phyloP scores from a whole-genome alignment of 176 grass and related monocot genomes.

The Paspalum vaginatum region DNA sequence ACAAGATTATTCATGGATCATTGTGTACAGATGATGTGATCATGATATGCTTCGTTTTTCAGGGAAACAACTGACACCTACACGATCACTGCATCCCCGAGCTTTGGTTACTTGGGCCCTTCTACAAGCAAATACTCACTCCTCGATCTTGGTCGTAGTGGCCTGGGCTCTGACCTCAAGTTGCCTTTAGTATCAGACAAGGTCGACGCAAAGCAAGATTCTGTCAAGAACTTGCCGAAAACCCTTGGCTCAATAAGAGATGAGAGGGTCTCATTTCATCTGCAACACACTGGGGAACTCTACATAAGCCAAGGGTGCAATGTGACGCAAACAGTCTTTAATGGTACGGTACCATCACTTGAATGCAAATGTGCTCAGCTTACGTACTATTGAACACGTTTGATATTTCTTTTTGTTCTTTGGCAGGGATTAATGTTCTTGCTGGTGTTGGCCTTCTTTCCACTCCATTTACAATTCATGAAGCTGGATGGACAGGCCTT shows the following conservation, averaged over 20 bases:
- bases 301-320: conserved; percentile 71
- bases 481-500: conserved; percentile 85
- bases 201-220: conserved; percentile 52
- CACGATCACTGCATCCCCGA: conserved; percentile 84
- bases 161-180: conserved; percentile 61
- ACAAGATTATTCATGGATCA: neutral
- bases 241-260: conserved; percentile 50
- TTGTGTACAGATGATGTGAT: neutral
- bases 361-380: neutral
- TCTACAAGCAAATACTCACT: conserved; percentile 63
- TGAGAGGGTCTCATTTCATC: conserved; percentile 56
- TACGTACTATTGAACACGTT: conserved; percentile 16
- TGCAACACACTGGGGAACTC: conserved; percentile 61
- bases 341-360: conserved; percentile 72
- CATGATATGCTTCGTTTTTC: conserved; percentile 14
- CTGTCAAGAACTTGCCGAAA: conserved; percentile 48
- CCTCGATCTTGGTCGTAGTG: conserved; percentile 52
- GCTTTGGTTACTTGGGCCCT: conserved; percentile 77
- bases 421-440: conserved; percentile 81
- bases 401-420: conserved; percentile 29
- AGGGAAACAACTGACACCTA: conserved; percentile 91
- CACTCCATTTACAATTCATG: conserved; percentile 73
- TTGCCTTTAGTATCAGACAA: conserved; percentile 67
- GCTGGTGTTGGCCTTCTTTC: conserved; percentile 93
- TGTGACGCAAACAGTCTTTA: conserved; percentile 93